Evolutionary conservation across 2,329 filamentous ascomycete species (phyloP).

Genomic region (Ophiostoma quercus): DNA sequence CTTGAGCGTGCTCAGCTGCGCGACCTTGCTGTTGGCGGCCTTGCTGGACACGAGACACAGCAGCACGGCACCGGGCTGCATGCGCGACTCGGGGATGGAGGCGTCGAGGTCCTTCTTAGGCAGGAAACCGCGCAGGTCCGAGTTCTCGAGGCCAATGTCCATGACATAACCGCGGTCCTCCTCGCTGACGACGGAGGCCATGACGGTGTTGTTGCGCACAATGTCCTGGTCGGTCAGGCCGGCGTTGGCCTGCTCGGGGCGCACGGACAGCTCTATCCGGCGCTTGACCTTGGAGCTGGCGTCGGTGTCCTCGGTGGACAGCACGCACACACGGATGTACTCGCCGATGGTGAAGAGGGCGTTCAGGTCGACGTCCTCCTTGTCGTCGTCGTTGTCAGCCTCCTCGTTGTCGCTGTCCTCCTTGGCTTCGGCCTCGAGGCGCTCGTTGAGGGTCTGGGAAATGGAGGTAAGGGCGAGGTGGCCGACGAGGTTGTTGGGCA

Average conservation of each 20-base stretch:
- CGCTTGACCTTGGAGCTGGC: slow-evolving; percentile 61
- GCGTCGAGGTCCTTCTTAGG: slow-evolving; percentile 74
- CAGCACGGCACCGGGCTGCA: slow-evolving; percentile 79
- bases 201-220: slow-evolving; percentile 69
- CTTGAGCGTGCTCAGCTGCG: slow-evolving; percentile 75
- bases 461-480: slow-evolving; percentile 90
- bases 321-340: slow-evolving; percentile 78
- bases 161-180: slow-evolving; percentile 94
- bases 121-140: slow-evolving; percentile 72
- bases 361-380: slow-evolving; percentile 64
- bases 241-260: slow-evolving; percentile 71
- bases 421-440: slow-evolving; percentile 55
- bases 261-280: slow-evolving; percentile 80
- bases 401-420: slow-evolving; percentile 43
- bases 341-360: slow-evolving; percentile 77
- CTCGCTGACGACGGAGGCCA: slow-evolving; percentile 84
- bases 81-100: slow-evolving; percentile 52
- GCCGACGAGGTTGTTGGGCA: slow-evolving; percentile 89
- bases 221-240: slow-evolving; percentile 68
- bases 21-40: slow-evolving; percentile 71
- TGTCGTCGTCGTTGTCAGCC: slow-evolving; percentile 14
- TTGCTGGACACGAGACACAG: slow-evolving; percentile 75
- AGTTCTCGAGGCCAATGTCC: slow-evolving; percentile 72
- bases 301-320: slow-evolving; percentile 66
- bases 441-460: slow-evolving; percentile 70